Evolutionary conservation across 2,329 filamentous ascomycete species (phyloP), one percentile per base, ranked within the genome.

Genomic region (Diaporthe velutina): DNA sequence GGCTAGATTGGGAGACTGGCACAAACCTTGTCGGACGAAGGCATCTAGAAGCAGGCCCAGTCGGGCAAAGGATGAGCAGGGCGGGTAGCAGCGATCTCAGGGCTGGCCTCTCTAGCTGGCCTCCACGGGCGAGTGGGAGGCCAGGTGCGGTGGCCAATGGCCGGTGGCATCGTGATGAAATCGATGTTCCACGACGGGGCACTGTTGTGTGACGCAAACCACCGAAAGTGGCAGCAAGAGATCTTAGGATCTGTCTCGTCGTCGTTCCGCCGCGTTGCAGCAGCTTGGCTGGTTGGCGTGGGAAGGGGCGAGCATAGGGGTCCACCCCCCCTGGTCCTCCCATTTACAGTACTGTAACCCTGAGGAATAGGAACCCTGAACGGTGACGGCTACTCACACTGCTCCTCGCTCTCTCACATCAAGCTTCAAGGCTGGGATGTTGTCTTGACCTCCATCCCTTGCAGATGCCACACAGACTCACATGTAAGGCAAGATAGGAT

Each of bases 141-240:
- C 66, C 30, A 33, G 33, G 6, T 48, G 33, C 30, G 30, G 35
- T n/a, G 67, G 48, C 61, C 61, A 74, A 73, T 76, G 60, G 68
- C 28, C 25, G 40, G 38, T 70, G 61, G 33, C 42, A 25, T 73
- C 28, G 61, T 76, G 35, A 70, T 67, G 42, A 72, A 71, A 72
- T 76, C 68, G 73, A 57, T 19, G 73, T 76, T 70, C n/a, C 70
- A 76, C 75, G 25, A 45, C 48, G 45, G 48, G 48, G 48, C 45
- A 22, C 35, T 70, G 48, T 33, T 60, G 75, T 76, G 64, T 42
- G 52, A 76, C 75, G 57, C 75, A 76, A 76, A 76, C 75, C 54
- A 52, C 33, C 72, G 61, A 76, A 54, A 40, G 25, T 67, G 67
- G 66, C 30, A 74, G 61, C 60, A 6, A 35, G 19, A 61, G 70